Percentiles rank a stretch among this genome's conserved stretches.
These are phyloP conservation scores for Coemansia sp. DNA, from an alignment of 192 early-diverging fungal genomes.

Conservation along the genomic window DNA sequence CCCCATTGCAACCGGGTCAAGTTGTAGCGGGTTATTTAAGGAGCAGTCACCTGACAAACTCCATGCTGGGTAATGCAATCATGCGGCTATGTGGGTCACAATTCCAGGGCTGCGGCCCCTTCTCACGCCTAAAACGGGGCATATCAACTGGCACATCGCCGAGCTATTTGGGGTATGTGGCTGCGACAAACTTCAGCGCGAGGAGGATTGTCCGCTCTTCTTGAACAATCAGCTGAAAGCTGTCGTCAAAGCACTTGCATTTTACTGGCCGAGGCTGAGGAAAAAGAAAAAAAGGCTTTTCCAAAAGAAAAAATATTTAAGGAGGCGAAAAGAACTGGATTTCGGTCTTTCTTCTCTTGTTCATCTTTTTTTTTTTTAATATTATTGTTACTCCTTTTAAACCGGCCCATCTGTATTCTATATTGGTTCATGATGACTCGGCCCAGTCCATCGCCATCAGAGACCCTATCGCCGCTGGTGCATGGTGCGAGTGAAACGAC, in stretches of 20 bases:
- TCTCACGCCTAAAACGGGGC: conserved; percentile 10
- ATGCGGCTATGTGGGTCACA: not conserved
- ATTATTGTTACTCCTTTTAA: not conserved
- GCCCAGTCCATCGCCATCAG: conserved; percentile 1
- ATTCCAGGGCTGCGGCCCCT: conserved; percentile 1
- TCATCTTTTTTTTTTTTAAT: conserved; percentile 1
- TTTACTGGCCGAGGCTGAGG: not conserved
- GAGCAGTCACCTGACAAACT: not conserved
- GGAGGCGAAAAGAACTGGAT: not conserved
- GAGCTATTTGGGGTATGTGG: not conserved
- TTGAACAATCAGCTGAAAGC: not conserved
- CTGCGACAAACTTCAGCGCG: not conserved
- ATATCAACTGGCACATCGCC: not conserved
- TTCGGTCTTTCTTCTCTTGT: not conserved
- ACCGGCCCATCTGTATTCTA: no score
- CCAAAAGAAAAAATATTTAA: not conserved
- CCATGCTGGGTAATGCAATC: not conserved
- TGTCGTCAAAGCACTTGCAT: not conserved
- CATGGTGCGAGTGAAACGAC: conserved; percentile 18
- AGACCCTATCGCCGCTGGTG: not conserved
- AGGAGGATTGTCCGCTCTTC: not conserved
- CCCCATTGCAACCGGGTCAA: not conserved
- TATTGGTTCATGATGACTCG: not conserved
- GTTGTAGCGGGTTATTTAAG: not conserved
- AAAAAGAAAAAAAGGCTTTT: not conserved